Evolutionary conservation across 768 basidiomycete species (phyloP).

Genomic region (Lactarius psammicola): DNA sequence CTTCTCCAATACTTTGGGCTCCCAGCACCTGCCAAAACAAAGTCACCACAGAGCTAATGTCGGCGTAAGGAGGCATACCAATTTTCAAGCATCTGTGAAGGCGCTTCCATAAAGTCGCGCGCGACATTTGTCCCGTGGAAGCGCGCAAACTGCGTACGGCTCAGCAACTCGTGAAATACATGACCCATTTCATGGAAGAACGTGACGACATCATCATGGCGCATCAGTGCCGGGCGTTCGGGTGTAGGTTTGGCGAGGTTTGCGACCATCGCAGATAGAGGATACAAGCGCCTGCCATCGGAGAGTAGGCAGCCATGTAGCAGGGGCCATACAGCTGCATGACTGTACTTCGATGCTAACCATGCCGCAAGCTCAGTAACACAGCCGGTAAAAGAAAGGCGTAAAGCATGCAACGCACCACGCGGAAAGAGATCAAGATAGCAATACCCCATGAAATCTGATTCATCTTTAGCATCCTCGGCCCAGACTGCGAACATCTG

Average conservation of each 20-base stretch:
- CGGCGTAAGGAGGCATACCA: conserved; percentile 47
- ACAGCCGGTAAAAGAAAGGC: neutral
- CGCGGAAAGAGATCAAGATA: conserved; percentile 88
- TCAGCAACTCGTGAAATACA: conserved; percentile 54
- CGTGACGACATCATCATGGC: conserved; percentile 84
- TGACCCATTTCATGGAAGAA: conserved; percentile 89
- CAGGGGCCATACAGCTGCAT: conserved; percentile 84
- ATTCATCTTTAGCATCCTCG: conserved; percentile 63
- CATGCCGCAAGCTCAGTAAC: neutral
- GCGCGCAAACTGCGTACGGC: conserved; percentile 63
- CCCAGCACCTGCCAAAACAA: conserved; percentile 67
- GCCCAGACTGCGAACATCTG: conserved; percentile 87
- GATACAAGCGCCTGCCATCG: conserved; percentile 64
- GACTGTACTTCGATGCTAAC: conserved; percentile 73
- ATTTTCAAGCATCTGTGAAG: conserved; percentile 90
- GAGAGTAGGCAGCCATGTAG: conserved; percentile 60
- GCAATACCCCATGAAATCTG: conserved; percentile 79
- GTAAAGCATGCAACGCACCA: conserved; percentile 42
- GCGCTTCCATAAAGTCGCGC: conserved; percentile 85
- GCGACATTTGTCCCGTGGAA: conserved; percentile 86
- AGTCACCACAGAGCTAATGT: conserved; percentile 4
- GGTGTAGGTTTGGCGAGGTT: conserved; percentile 85
- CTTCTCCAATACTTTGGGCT: conserved; percentile 66
- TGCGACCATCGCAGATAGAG: conserved; percentile 83
- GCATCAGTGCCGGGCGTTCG: conserved; percentile 78